Evolutionary conservation across 2,329 filamentous ascomycete species (phyloP).

Genomic region (Colletotrichum sp.): DNA sequence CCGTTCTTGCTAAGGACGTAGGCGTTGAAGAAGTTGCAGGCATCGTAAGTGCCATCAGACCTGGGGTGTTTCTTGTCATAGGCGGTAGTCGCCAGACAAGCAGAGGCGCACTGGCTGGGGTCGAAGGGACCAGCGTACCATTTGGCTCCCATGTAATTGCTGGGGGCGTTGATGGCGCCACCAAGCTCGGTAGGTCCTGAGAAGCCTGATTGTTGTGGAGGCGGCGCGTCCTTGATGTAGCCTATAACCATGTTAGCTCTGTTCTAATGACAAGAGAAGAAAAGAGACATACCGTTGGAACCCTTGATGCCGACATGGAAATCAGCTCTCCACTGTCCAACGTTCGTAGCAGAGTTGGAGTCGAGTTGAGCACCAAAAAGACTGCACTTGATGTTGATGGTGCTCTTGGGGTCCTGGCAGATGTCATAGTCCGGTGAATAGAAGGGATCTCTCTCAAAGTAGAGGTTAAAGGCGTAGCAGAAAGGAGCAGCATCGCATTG

Average conservation of each 20-base stretch:
- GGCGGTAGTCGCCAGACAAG: neutral
- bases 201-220: neutral
- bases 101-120: neutral
- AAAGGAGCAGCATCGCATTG: slow-evolving; percentile 11
- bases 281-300: slow-evolving; percentile 14
- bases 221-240: neutral
- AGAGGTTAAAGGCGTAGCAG: slow-evolving; percentile 11
- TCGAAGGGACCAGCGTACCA: neutral
- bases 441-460: slow-evolving; percentile 4
- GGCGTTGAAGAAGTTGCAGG: slow-evolving; percentile 18
- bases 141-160: no score
- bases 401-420: slow-evolving; percentile 4
- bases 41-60: slow-evolving; percentile 4
- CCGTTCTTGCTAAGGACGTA: slow-evolving; percentile 2
- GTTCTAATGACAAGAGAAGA: neutral
- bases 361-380: neutral
- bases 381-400: slow-evolving; percentile 5
- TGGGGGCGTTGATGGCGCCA: no score
- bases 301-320: slow-evolving; percentile 19
- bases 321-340: slow-evolving; percentile 10
- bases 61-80: slow-evolving; percentile 4
- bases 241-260: neutral
- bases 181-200: neutral
- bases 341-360: slow-evolving; percentile 4
- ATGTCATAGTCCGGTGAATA: neutral